Evolutionary conservation across 176 grass and related monocot species (phyloP), one percentile per base, ranked within the genome.

Genomic region (Cenchrus fungigraminus): DNA sequence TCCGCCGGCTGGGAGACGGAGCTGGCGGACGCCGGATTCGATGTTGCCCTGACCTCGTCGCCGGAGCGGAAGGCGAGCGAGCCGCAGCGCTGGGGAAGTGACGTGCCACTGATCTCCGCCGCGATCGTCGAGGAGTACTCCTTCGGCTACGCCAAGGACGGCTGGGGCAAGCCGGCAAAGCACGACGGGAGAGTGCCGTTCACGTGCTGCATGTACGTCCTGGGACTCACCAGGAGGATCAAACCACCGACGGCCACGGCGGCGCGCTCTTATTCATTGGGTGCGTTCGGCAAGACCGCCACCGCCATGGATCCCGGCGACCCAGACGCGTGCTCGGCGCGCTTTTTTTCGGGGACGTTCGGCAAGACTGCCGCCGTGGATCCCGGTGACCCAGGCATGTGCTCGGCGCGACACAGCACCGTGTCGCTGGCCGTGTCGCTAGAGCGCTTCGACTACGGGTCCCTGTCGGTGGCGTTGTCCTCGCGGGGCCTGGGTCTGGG

Each of bases 151-250:
- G 28, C 81, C 16, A 54, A 53, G 63, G n/a, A 59, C 15, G 87
- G 72, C 13, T 59, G 66, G 58, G 76, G 77, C 14, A 85, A 62
- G 9, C 51, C 8, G 45, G 62, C 29, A 4, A 79, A 52, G 65
- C 46, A 34, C 16, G 86, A 65, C 2, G 63, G 68, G 40, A 77
- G 8, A 15, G 77, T 56, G 37, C 65, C 88, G 57, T 93, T 94
- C 79, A 86, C 57, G 44, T 98, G 93, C 83, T 98, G 96, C 40
- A 72, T 95, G 63, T 89, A 86, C 70, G 59, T 95, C 44, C 93
- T 91, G 9, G 71, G 87, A 11, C 77, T 94, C 44, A 79, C 80
- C 77, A 89, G 86, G 61, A 90, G 76, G 68, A 71, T 59, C 83
- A 98, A 85, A 40, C 53, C 42, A 13, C 55, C 87, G 49, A 13